Evolutionary conservation across 2,329 filamentous ascomycete species (phyloP).

Genomic region (Sporothrix brasiliensis): DNA sequence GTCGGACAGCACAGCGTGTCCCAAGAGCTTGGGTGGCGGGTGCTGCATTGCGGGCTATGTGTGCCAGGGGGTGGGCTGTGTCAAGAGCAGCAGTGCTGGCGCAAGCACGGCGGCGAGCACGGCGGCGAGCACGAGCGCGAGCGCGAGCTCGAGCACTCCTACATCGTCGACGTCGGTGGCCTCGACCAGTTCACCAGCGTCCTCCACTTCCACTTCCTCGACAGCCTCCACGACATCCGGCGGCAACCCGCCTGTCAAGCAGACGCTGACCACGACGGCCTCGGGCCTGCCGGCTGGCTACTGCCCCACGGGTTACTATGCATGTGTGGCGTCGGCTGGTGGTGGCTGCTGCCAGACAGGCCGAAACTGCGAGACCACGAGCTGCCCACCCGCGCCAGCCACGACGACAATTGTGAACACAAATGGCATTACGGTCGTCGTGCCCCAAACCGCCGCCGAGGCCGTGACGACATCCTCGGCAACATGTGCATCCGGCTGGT

Average conservation of each 20-base stretch:
- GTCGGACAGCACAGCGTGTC: slow-evolving; percentile 65
- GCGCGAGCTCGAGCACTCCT: slow-evolving; percentile 43
- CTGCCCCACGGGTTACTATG: slow-evolving; percentile 91
- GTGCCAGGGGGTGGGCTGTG: slow-evolving; percentile 71
- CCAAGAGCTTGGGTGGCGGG: slow-evolving; percentile 67
- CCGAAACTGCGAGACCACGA: slow-evolving; percentile 78
- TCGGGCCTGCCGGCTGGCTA: slow-evolving; percentile 47
- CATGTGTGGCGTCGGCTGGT: slow-evolving; percentile 80
- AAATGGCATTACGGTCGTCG: slow-evolving; percentile 70
- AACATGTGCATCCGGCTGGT: slow-evolving; percentile 80
- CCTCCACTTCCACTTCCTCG: slow-evolving; percentile 47
- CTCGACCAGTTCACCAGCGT: slow-evolving; percentile 44
- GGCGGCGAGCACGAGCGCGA: slow-evolving; percentile 35
- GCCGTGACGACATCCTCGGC: slow-evolving; percentile 43
- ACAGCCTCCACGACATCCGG: slow-evolving; percentile 43
- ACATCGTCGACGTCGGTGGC: slow-evolving; percentile 44
- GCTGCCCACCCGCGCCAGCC: slow-evolving; percentile 65
- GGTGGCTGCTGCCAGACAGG: slow-evolving; percentile 86
- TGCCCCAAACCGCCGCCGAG: slow-evolving; percentile 54
- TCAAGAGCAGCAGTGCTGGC: slow-evolving; percentile 39
- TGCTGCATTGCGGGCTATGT: slow-evolving; percentile 74
- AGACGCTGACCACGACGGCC: slow-evolving; percentile 46
- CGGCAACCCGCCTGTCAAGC: slow-evolving; percentile 52
- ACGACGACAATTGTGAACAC: slow-evolving; percentile 64
- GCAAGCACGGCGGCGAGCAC: slow-evolving; percentile 33